Evolutionary conservation across 495 filamentous ascomycete species (phyloP).

Genomic region (Podospora pseudopauciseta): DNA sequence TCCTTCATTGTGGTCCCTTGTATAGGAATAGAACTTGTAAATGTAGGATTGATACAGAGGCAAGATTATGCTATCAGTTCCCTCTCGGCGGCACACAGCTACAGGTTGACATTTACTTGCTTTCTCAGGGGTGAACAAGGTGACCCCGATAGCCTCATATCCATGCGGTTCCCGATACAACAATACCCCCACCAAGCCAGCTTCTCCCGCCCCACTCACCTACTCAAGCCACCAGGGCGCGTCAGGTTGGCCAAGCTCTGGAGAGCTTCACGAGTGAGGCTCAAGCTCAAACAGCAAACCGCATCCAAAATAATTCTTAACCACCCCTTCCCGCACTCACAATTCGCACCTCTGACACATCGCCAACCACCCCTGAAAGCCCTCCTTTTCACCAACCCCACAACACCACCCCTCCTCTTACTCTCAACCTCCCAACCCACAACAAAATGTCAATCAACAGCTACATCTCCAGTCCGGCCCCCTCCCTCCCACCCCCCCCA

Average conservation of each 20-base stretch:
- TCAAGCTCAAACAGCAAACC: not conserved
- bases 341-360: not conserved
- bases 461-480: slow-evolving; percentile 36
- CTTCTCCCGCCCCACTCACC: not conserved
- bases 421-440: not conserved
- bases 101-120: not conserved
- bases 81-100: not conserved
- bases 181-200: not conserved
- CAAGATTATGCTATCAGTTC: not conserved
- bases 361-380: not conserved
- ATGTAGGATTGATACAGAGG: not conserved
- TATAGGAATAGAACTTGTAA: not conserved
- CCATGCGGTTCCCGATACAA: not conserved
- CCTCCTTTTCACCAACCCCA: not conserved
- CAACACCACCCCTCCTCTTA: not conserved
- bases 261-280: not conserved
- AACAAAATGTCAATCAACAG: slow-evolving; percentile 23
- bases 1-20: not conserved
- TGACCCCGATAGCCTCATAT: not conserved
- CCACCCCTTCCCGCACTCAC: not conserved
- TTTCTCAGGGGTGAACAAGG: not conserved
- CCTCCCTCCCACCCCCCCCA: slow-evolving; percentile 11
- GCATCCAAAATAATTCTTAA: not conserved
- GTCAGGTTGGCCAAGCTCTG: not conserved
- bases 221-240: not conserved